Evolutionary conservation across 2,329 filamentous ascomycete species (phyloP).

Genomic region (Blastomyces emzantsi): DNA sequence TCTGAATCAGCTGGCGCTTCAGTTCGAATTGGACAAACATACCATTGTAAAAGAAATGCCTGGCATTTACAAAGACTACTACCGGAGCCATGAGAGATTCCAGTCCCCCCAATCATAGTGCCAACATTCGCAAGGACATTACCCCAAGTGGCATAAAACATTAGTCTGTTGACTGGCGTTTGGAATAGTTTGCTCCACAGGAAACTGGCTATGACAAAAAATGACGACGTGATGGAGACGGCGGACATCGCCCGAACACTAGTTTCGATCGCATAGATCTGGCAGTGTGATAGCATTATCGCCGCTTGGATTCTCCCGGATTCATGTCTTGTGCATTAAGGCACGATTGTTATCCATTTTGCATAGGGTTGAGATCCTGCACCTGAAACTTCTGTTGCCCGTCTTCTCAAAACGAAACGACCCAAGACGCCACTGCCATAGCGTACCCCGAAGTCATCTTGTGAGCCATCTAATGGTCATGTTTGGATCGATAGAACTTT

Average conservation of each 20-base stretch:
- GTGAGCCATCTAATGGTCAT: background rate
- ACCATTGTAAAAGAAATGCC: slow-evolving; percentile 76
- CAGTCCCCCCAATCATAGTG: slow-evolving; percentile 61
- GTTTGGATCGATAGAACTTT: background rate
- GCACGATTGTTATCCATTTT: background rate
- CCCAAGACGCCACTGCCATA: background rate
- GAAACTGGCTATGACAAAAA: slow-evolving; percentile 20
- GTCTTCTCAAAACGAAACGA: background rate
- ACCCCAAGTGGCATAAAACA: slow-evolving; percentile 75
- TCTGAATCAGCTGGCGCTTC: background rate
- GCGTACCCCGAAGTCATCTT: background rate
- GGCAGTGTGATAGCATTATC: background rate
- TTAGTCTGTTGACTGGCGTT: slow-evolving; percentile 60
- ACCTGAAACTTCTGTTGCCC: background rate
- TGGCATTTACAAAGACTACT: slow-evolving; percentile 64
- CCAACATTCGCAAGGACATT: slow-evolving; percentile 71
- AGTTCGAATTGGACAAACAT: slow-evolving; percentile 17
- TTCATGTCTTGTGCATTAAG: background rate
- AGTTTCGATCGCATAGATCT: slow-evolving; percentile 3
- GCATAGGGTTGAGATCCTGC: background rate
- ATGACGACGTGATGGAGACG: slow-evolving; percentile 17
- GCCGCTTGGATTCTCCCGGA: too few species aligned
- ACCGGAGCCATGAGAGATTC: slow-evolving; percentile 41
- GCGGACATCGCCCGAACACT: slow-evolving; percentile 19
- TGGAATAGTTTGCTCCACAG: slow-evolving; percentile 16